These are phyloP conservation scores for Tylopilus rubrobrunneus DNA, from an alignment of 768 basidiomycete species.

Conservation along the genomic window DNA sequence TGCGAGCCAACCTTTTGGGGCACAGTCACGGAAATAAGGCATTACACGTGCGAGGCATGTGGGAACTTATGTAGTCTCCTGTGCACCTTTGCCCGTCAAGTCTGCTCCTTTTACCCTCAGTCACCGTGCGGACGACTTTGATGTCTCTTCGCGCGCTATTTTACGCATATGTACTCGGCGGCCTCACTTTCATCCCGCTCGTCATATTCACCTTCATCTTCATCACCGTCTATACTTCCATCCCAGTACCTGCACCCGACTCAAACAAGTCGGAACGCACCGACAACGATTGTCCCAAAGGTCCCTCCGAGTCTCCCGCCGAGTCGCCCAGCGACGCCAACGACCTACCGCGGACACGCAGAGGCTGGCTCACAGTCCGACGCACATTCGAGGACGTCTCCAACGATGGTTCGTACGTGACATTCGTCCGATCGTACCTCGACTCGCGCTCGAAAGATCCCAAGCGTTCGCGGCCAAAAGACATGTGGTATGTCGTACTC, in stretches of 20 bases:
- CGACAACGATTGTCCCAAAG: slow-evolving; percentile 27
- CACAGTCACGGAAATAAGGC: slow-evolving; percentile 11
- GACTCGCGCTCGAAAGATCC: slow-evolving; percentile 84
- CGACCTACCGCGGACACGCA: slow-evolving; percentile 63
- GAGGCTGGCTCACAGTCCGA: slow-evolving; percentile 82
- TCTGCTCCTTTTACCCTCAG: neutral
- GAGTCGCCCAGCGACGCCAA: slow-evolving; percentile 34
- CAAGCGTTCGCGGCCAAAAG: slow-evolving; percentile 78
- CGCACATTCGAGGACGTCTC: slow-evolving; percentile 68
- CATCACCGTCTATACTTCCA: slow-evolving; percentile 76
- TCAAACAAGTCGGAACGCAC: slow-evolving; percentile 22
- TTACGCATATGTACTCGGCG: slow-evolving; percentile 87
- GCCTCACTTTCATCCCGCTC: slow-evolving; percentile 85
- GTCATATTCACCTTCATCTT: slow-evolving; percentile 54
- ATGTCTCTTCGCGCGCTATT: slow-evolving; percentile 68
- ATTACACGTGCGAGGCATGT: slow-evolving; percentile 13
- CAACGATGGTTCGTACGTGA: slow-evolving; percentile 69
- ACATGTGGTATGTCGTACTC: slow-evolving; percentile 89
- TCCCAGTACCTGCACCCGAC: slow-evolving; percentile 65
- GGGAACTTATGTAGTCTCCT: slow-evolving; percentile 3
- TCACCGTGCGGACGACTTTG: too few relatives aligned
- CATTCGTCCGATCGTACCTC: slow-evolving; percentile 73
- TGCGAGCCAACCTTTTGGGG: slow-evolving; percentile 4
- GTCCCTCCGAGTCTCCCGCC: slow-evolving; percentile 24
- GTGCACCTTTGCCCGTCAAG: neutral